Conservation (phyloP, 2,329 filamentous ascomycete species). For the Colletotrichum coccodes region DNA sequence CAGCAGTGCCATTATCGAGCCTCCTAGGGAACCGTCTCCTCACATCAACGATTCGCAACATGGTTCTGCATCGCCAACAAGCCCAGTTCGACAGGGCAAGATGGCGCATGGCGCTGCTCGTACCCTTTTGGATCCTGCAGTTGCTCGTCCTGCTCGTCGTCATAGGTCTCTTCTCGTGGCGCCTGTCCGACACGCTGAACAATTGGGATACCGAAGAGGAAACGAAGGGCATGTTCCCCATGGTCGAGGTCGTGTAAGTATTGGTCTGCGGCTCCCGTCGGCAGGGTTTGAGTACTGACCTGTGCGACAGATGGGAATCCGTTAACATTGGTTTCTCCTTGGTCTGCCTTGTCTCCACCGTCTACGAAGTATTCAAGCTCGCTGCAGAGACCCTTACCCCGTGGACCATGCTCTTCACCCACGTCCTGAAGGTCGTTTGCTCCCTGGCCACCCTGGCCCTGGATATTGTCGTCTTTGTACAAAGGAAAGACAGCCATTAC, state of each 20-base stretch:
- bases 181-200: slow-evolving; percentile 58
- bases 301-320: slow-evolving; percentile 59
- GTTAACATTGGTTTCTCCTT: slow-evolving; percentile 62
- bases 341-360: slow-evolving; percentile 56
- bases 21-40: background rate
- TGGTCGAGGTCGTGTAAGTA: slow-evolving; percentile 62
- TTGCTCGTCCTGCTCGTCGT: slow-evolving; percentile 55
- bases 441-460: slow-evolving; percentile 58
- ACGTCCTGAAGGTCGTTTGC: slow-evolving; percentile 60
- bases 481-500: slow-evolving; percentile 56
- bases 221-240: slow-evolving; percentile 48
- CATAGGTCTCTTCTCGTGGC: slow-evolving; percentile 63
- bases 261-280: background rate
- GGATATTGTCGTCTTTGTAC: slow-evolving; percentile 61
- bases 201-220: slow-evolving; percentile 53
- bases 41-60: slow-evolving; percentile 35
- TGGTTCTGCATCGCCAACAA: slow-evolving; percentile 59
- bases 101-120: slow-evolving; percentile 59
- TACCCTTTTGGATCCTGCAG: slow-evolving; percentile 63
- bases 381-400: slow-evolving; percentile 63
- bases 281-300: slow-evolving; percentile 13
- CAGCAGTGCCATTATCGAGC: slow-evolving; percentile 10
- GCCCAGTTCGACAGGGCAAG: slow-evolving; percentile 62
- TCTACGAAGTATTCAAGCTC: slow-evolving; percentile 58
- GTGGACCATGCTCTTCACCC: slow-evolving; percentile 62